Evolutionary conservation across 2,329 filamentous ascomycete species (phyloP), one percentile per base, ranked within the genome.

Genomic region (Pseudopyrenochaeta lycopersici): DNA sequence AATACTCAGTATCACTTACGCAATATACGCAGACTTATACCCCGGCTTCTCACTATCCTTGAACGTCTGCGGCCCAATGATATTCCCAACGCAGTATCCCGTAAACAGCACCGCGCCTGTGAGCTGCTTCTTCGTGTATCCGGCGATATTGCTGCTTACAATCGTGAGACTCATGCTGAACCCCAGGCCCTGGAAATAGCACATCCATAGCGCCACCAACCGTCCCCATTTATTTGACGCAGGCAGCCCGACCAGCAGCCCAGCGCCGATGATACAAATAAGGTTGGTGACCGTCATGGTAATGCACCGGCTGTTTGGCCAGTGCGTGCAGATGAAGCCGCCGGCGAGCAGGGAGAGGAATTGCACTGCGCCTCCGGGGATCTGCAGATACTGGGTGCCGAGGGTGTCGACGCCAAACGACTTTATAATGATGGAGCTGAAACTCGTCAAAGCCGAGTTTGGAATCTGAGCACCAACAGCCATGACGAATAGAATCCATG

Each of bases 361-460:
- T 27, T 78, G 75, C 4, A 77, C 67, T 3, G 76, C 76, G 17
- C 84, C 84, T 14, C 84, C 84, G 0, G 85, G 84, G 48, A 88
- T 87, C 56, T 86, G 83, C 9, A 87, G 80, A 53, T 85, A 85
- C 54, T 85, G 83, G 85, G 95, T 39, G 36, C 36, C 36, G 36
- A 39, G 36, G 9, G 36, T 39, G 36, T 39, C 36, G 36, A 39
- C 36, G 36, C 36, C 36, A 23, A 39, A 39, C 2, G 36, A 39
- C 18, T 39, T 39, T 46, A 83, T 76, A 46, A 83, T 80, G 15
- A 82, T 74, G 10, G 78, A 80, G 1, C 76, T 78, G 58, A 83
- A 82, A 55, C 77, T 83, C 0, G 84, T 86, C 33, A 86, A 65
- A 0, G 83, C 84, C 0, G 82, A 79, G 49, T 86, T 87, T 0